These are phyloP conservation scores for Kluyveromyces aestuarii DNA, from an alignment of 805 yeast species.

Conservation along the genomic window DNA sequence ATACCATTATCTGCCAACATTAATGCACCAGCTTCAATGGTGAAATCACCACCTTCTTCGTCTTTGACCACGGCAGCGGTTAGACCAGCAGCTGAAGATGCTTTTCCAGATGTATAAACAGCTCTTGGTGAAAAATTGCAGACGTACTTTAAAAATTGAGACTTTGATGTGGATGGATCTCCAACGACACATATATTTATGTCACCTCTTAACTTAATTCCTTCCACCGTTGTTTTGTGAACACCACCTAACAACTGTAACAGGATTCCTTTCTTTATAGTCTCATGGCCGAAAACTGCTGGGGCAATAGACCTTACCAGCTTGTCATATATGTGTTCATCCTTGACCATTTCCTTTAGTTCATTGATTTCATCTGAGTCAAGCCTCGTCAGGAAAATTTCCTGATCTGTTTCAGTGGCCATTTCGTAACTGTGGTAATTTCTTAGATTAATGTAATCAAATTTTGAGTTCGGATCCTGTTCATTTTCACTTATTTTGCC, in stretches of 20 bases:
- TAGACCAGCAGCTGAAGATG: conserved; percentile 96
- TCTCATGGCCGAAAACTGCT: conserved; percentile 92
- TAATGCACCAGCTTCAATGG: conserved; percentile 97
- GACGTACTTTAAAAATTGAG: conserved; percentile 91
- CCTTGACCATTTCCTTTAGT: conserved; percentile 82
- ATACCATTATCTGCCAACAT: conserved; percentile 98
- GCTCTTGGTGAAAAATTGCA: conserved; percentile 88
- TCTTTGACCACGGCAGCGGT: conserved; percentile 97
- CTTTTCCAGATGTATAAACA: conserved; percentile 95
- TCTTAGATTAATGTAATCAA: conserved; percentile 8
- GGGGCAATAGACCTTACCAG: conserved; percentile 88
- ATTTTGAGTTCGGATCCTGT: conserved; percentile 6
- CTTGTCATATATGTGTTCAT: conserved; percentile 74
- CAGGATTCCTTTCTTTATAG: conserved; percentile 83
- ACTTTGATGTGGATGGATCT: conserved; percentile 95
- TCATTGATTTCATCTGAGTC: conserved; percentile 78
- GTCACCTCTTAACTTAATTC: conserved; percentile 92
- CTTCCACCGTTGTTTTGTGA: conserved; percentile 87
- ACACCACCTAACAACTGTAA: conserved; percentile 92
- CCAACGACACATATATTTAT: conserved; percentile 95
- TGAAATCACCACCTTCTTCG: conserved; percentile 93
- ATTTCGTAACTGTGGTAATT: conserved; percentile 21
- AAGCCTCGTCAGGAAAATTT: conserved; percentile 64
- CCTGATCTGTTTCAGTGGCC: conserved; percentile 57
- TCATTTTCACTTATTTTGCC: conserved; percentile 9